Conservation (phyloP, 2,329 filamentous ascomycete species). For the Plenodomus lindquistii region DNA sequence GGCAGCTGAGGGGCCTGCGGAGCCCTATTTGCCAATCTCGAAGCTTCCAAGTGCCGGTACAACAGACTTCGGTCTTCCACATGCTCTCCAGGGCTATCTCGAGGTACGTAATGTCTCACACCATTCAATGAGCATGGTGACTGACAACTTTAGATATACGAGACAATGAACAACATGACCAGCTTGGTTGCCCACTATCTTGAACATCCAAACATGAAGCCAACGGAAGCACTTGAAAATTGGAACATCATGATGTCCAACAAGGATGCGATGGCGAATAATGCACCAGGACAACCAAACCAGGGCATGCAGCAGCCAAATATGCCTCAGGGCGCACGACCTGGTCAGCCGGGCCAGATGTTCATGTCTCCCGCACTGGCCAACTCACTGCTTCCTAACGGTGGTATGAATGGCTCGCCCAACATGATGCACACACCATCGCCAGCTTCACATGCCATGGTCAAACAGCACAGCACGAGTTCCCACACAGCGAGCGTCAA, state of each 20-base stretch:
- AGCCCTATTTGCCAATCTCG: conserved; percentile 50
- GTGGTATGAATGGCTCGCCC: conserved; percentile 55
- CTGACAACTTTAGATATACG: conserved; percentile 58
- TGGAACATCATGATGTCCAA: conserved; percentile 53
- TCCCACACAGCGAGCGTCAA: conserved; percentile 60
- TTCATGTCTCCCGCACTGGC: conserved; percentile 63
- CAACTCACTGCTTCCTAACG: conserved; percentile 56
- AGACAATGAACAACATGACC: conserved; percentile 68
- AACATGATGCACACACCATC: conserved; percentile 53
- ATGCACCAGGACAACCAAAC: conserved; percentile 25
- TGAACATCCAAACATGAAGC: conserved; percentile 56
- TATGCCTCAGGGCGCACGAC: conserved; percentile 37
- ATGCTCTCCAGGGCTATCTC: conserved; percentile 62
- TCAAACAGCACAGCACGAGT: conserved; percentile 61
- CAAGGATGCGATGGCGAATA: conserved; percentile 21
- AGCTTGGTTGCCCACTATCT: conserved; percentile 62
- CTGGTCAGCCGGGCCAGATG: conserved; percentile 37
- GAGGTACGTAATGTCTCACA: conserved; percentile 54
- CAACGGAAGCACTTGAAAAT: conserved; percentile 59
- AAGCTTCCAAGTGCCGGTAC: conserved; percentile 52
- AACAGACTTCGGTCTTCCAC: conserved; percentile 59
- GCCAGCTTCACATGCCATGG: conserved; percentile 56
- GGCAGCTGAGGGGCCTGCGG: conserved; percentile 25
- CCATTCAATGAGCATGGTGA: conserved; percentile 14
- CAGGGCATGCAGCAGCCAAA: conserved; percentile 34